Percentiles rank a stretch among this genome's conserved stretches.
Conservation (phyloP, 164 flowering plant species). For the Vitis labrusca region DNA sequence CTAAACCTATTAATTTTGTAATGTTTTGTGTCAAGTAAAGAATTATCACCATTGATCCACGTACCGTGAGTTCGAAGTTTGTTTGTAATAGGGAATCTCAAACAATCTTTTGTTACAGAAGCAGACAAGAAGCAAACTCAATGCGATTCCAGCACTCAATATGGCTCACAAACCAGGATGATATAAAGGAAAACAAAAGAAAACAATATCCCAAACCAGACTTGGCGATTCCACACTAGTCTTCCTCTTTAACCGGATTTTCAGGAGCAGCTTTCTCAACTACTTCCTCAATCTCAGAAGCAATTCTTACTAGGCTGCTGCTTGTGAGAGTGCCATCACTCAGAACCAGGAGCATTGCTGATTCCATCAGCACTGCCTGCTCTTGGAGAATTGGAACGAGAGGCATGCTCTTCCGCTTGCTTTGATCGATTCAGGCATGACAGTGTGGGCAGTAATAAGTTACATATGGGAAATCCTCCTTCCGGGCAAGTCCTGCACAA, state of each 20-base stretch:
- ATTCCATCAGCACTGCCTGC: slow-evolving; percentile 5
- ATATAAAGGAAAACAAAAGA: too few relatives aligned
- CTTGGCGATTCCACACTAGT: too few relatives aligned
- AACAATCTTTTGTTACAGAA: too few relatives aligned
- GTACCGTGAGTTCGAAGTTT: too few relatives aligned
- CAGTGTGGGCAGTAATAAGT: slow-evolving; percentile 92
- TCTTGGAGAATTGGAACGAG: slow-evolving; percentile 25
- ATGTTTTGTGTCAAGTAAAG: too few relatives aligned
- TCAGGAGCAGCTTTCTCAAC: slow-evolving; percentile 5
- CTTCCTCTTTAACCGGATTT: neutral
- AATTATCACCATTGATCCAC: too few relatives aligned
- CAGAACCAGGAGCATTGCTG: slow-evolving; percentile 1
- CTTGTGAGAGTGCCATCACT: slow-evolving; percentile 6
- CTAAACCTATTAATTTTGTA: too few relatives aligned
- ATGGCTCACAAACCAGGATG: too few relatives aligned
- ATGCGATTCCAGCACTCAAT: too few relatives aligned
- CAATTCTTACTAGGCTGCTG: slow-evolving; percentile 5
- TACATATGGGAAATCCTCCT: slow-evolving; percentile 78
- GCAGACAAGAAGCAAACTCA: too few relatives aligned
- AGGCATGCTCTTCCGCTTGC: slow-evolving; percentile 34
- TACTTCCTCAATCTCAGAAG: slow-evolving; percentile 20
- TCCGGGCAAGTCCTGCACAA: slow-evolving; percentile 81
- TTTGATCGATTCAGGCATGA: slow-evolving; percentile 65
- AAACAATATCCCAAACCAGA: too few relatives aligned
- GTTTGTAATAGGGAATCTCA: too few relatives aligned